These are phyloP conservation scores for Hymenoscyphus fraxineus DNA, from an alignment of 2,329 filamentous ascomycete species.

Conservation along the genomic window DNA sequence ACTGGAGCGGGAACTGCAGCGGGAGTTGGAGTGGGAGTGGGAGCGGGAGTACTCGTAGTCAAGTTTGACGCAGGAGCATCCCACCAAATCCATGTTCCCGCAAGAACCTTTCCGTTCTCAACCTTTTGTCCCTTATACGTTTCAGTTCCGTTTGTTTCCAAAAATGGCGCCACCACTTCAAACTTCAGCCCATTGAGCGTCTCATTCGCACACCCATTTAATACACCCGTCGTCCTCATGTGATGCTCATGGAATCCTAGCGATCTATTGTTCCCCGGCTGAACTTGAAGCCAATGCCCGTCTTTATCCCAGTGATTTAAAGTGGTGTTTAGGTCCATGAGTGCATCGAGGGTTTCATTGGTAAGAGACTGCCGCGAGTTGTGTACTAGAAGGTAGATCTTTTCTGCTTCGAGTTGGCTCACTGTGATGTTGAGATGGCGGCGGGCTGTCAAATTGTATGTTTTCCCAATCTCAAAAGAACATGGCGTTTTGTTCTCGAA, in stretches of 20 bases:
- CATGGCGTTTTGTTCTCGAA: not conserved
- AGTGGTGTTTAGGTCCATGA: not conserved
- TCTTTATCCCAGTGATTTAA: not conserved
- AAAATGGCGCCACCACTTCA: not conserved
- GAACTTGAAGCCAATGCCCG: not conserved
- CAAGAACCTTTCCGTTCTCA: not conserved
- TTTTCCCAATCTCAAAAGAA: not conserved
- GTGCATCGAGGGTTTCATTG: not conserved
- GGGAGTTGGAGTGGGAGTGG: too few relatives aligned
- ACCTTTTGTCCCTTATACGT: not conserved
- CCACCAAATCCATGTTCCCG: not conserved
- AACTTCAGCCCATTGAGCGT: conserved; percentile 1
- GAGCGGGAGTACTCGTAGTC: too few relatives aligned
- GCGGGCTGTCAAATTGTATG: not conserved
- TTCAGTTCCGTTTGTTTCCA: not conserved
- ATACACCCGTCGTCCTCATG: not conserved
- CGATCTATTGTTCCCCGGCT: not conserved
- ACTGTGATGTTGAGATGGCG: not conserved
- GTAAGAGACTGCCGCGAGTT: not conserved
- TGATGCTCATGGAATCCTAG: not conserved
- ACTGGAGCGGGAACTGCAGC: not conserved
- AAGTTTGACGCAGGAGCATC: too few relatives aligned
- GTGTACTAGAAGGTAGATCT: not conserved
- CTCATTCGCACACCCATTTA: not conserved
- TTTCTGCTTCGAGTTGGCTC: not conserved